Conservation (phyloP, 2,329 filamentous ascomycete genomes). For the Exophiala mesophila region DNA sequence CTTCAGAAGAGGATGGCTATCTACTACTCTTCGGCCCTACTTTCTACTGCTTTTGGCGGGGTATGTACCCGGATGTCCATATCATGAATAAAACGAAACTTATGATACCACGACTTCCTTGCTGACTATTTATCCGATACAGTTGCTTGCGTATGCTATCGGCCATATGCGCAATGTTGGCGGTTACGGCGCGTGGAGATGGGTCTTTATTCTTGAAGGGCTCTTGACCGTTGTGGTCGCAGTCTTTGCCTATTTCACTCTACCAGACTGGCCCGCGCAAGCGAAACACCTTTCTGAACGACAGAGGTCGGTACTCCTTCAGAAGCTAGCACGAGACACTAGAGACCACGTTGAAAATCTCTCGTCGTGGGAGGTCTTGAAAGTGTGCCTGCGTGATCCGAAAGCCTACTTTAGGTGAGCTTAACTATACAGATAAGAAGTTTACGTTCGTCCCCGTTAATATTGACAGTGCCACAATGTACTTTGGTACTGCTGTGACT, state of each 20-base stretch:
- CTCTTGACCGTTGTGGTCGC: constrained; percentile 41
- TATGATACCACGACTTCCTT: neutral
- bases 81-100: too few relatives aligned
- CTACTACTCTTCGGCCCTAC: constrained; percentile 30
- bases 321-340: constrained; percentile 24
- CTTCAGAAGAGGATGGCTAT: constrained; percentile 32
- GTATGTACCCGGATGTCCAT: too few relatives aligned
- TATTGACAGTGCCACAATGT: constrained; percentile 31
- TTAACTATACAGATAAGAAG: constrained; percentile 8
- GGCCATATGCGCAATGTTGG: constrained; percentile 45
- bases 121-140: constrained; percentile 22
- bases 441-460: neutral
- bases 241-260: constrained; percentile 36
- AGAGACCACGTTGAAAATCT: constrained; percentile 2
- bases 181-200: constrained; percentile 11
- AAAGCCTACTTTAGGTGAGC: constrained; percentile 37
- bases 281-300: constrained; percentile 27
- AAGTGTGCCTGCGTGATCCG: constrained; percentile 21
- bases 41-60: constrained; percentile 36
- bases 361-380: neutral
- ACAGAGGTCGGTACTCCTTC: constrained; percentile 39
- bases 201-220: constrained; percentile 32
- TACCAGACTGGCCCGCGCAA: constrained; percentile 39
- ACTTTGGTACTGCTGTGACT: constrained; percentile 34
- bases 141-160: constrained; percentile 48